Percentiles rank a stretch among this genome's conserved stretches.
These are phyloP conservation scores for Agrocybe praecox DNA, from an alignment of 768 basidiomycete species.

Conservation along the genomic window DNA sequence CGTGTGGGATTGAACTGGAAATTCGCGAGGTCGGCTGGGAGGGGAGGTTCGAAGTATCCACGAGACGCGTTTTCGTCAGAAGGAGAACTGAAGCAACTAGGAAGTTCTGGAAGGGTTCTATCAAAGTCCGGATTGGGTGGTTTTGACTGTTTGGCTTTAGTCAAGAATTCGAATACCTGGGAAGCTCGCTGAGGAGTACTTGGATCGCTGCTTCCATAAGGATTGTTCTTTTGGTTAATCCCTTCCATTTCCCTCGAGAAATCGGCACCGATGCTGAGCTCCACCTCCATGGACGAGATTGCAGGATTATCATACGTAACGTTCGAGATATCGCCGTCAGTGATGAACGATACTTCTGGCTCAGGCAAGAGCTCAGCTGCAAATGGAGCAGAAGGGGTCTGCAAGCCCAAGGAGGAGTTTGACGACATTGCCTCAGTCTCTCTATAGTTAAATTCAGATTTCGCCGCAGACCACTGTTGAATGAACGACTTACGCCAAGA, in stretches of 20 bases:
- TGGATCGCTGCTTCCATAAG: constrained; percentile 39
- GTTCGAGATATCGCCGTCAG: constrained; percentile 50
- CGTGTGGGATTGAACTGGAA: constrained; percentile 30
- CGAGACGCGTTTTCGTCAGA: constrained; percentile 28
- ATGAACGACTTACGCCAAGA: constrained; percentile 53
- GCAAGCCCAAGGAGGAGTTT: constrained; percentile 48
- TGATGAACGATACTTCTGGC: constrained; percentile 43
- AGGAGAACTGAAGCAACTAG: constrained; percentile 43
- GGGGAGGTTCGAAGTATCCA: neutral
- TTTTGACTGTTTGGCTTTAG: constrained; percentile 42
- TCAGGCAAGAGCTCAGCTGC: constrained; percentile 31
- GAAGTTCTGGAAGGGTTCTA: constrained; percentile 38
- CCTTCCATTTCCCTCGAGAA: constrained; percentile 30
- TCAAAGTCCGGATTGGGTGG: constrained; percentile 32
- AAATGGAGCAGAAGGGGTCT: constrained; percentile 54
- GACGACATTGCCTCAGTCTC: constrained; percentile 40
- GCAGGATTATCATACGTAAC: constrained; percentile 43
- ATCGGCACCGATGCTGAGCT: constrained; percentile 57
- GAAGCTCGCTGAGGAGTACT: constrained; percentile 70
- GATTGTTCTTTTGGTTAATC: constrained; percentile 24
- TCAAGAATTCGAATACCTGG: constrained; percentile 75
- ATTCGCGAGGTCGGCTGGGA: constrained; percentile 16
- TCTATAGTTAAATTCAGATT: constrained; percentile 25
- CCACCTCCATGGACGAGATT: constrained; percentile 79
- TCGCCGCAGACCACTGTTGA: neutral